These are phyloP conservation scores for Herpetospermum pedunculosum DNA, from an alignment of 306 rosid species.

Conservation along the genomic window DNA sequence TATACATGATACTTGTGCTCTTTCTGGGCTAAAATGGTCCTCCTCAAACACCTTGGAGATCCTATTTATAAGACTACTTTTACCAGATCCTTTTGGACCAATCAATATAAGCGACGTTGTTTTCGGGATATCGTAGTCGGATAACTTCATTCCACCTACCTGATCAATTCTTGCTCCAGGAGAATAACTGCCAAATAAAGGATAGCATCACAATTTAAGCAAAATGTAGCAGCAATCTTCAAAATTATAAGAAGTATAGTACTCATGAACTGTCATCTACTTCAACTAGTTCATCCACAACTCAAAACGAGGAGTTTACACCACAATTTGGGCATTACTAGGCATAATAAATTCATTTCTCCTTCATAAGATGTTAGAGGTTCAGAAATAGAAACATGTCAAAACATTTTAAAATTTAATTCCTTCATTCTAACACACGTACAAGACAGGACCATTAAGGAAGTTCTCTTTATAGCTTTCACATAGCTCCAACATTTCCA, in stretches of 20 bases:
- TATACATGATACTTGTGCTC: constrained; percentile 91
- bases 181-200: constrained; percentile 38
- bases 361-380: not conserved
- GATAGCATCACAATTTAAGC: not conserved
- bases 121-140: constrained; percentile 64
- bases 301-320: not conserved
- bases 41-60: constrained; percentile 59
- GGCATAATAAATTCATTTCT: not conserved
- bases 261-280: not conserved
- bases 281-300: not conserved
- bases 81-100: constrained; percentile 84
- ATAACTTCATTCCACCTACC: constrained; percentile 30
- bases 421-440: not conserved
- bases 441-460: not conserved
- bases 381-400: not conserved
- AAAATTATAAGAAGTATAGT: not conserved
- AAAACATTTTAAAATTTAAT: not conserved
- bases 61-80: constrained; percentile 77
- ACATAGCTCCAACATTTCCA: not conserved
- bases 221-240: not conserved
- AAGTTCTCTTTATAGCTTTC: not conserved
- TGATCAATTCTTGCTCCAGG: constrained; percentile 71
- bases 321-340: not conserved
- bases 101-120: constrained; percentile 55
- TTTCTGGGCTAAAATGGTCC: constrained; percentile 44